Conservation (phyloP, 768 basidiomycete genomes). For the Trametes elegans region DNA sequence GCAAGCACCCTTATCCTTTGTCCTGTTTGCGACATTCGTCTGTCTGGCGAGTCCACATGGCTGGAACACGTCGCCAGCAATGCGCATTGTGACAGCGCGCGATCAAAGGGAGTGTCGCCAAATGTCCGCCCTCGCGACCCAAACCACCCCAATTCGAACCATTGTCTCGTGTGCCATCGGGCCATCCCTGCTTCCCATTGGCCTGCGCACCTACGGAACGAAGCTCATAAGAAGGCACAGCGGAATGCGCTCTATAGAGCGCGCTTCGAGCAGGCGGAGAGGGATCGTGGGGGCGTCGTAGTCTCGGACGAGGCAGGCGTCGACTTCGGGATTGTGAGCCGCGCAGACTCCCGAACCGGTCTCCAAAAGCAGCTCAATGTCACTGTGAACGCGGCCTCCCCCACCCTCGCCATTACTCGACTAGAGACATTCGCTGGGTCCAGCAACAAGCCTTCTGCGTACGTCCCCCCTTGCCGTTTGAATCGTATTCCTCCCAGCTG, state of each 20-base stretch:
- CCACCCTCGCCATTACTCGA: neutral
- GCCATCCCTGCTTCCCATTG: neutral
- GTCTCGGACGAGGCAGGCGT: constrained; percentile 21
- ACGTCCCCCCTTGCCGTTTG: constrained; percentile 35
- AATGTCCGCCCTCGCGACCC: neutral
- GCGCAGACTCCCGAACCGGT: constrained; percentile 7
- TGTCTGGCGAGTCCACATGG: neutral
- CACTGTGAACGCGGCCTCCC: neutral
- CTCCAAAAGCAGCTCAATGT: constrained; percentile 3
- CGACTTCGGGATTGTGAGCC: constrained; percentile 26
- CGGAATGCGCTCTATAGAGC: neutral
- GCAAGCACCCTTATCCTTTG: constrained; percentile 4
- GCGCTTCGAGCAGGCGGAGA: neutral
- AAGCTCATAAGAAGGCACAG: neutral
- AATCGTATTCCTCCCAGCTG: constrained; percentile 33
- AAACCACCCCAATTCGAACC: neutral
- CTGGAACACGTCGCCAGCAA: neutral
- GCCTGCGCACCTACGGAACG: neutral
- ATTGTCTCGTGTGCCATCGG: neutral
- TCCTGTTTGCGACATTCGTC: constrained; percentile 6
- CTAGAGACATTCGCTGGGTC: neutral
- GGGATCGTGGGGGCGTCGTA: neutral
- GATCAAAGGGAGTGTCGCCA: neutral
- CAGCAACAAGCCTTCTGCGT: neutral
- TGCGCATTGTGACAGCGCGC: neutral